These are phyloP conservation scores for Sherardia arvensis DNA, from an alignment of 257 asterid species.

Conservation along the genomic window DNA sequence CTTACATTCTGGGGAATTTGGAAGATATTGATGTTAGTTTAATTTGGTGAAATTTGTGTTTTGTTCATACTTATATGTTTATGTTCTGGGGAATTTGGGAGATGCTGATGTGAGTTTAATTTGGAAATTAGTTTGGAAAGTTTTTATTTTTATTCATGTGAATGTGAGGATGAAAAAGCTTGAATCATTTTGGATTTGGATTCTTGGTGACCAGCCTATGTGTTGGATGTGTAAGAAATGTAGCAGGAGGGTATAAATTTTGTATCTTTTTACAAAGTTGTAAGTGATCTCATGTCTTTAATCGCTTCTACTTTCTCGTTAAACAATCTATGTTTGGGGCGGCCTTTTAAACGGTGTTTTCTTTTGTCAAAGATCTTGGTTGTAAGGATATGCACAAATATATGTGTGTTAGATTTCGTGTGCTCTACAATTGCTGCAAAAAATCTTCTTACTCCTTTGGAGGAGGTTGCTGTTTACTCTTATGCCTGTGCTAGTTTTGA, in stretches of 20 bases:
- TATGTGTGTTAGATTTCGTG: constrained; percentile 82
- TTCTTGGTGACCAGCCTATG: not conserved
- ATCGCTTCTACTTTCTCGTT: too few species aligned
- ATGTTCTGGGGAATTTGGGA: not conserved
- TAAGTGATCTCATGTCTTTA: too few species aligned
- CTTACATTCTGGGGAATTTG: too few species aligned
- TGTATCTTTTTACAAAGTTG: too few species aligned
- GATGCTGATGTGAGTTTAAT: not conserved
- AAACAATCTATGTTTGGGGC: too few species aligned
- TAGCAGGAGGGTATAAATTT: too few species aligned
- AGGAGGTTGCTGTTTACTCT: constrained; percentile 75
- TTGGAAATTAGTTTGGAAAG: not conserved
- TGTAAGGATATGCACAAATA: constrained; percentile 80
- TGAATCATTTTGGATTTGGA: not conserved
- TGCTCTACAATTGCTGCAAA: constrained; percentile 72
- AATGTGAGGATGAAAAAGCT: not conserved
- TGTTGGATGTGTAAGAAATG: not conserved
- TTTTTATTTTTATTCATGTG: not conserved
- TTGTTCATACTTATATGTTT: too few species aligned
- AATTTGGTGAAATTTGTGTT: too few species aligned
- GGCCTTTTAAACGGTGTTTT: too few species aligned
- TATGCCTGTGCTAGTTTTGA: constrained; percentile 79
- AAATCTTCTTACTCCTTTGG: constrained; percentile 55
- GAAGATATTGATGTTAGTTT: too few species aligned
- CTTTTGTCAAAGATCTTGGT: constrained; percentile 53